Percentiles rank a stretch among this genome's conserved stretches.
These are phyloP conservation scores for Penicillium oxalicum DNA, from an alignment of 2,329 filamentous ascomycete genomes.

Conservation along the genomic window DNA sequence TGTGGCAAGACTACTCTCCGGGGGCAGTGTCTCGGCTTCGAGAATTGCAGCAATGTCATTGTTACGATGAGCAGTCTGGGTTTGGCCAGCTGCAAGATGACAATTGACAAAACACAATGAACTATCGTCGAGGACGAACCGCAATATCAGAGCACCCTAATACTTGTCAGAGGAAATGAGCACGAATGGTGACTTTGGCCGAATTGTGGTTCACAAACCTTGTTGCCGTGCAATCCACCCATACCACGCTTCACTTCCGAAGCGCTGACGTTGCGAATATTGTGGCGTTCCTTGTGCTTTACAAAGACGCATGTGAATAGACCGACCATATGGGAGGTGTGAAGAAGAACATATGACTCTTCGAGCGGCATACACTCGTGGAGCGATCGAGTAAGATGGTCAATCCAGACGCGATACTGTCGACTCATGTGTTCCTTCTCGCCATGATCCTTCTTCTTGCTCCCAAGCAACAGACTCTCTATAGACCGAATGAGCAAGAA, in stretches of 20 bases:
- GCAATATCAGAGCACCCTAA: constrained; percentile 74
- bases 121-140: constrained; percentile 90
- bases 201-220: constrained; percentile 43
- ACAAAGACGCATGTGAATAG: constrained; percentile 96
- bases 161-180: constrained; percentile 10
- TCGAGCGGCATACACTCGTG: constrained; percentile 75
- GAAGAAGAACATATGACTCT: constrained; percentile 75
- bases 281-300: constrained; percentile 67
- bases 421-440: constrained; percentile 89
- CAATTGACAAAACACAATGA: constrained; percentile 97
- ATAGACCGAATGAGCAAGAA: constrained; percentile 15
- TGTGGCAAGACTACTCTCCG: constrained; percentile 59
- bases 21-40: constrained; percentile 68
- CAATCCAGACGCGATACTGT: constrained; percentile 93
- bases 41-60: constrained; percentile 88
- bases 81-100: constrained; percentile 90
- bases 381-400: constrained; percentile 74
- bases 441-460: constrained; percentile 72
- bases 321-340: constrained; percentile 84
- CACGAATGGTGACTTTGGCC: too few species aligned
- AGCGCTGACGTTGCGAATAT: constrained; percentile 70
- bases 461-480: constrained; percentile 75
- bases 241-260: constrained; percentile 92
- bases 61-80: constrained; percentile 82
- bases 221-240: constrained; percentile 93